These are phyloP conservation scores for Wickerhamiella vanderwaltii DNA, from an alignment of 805 yeast genomes.

Conservation along the genomic window DNA sequence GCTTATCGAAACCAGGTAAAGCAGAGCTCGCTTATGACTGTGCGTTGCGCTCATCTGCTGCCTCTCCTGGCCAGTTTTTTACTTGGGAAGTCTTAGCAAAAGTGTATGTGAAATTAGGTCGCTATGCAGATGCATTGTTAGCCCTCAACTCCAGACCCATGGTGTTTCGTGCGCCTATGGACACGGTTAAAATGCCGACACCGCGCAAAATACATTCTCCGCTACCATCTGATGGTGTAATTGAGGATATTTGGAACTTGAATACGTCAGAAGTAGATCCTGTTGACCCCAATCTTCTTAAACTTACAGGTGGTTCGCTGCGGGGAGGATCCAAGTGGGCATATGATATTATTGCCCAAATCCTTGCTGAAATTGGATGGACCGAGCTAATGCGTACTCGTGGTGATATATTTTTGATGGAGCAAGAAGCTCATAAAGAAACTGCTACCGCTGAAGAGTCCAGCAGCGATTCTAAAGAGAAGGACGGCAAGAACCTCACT, in stretches of 20 bases:
- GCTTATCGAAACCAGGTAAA: conserved; percentile 43
- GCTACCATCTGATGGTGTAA: conserved; percentile 42
- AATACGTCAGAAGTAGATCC: conserved; percentile 23
- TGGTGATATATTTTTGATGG: conserved; percentile 70
- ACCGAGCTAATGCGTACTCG: conserved; percentile 54
- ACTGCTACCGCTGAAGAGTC: too few relatives aligned
- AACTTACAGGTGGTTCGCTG: conserved; percentile 40
- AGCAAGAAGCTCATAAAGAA: conserved; percentile 41
- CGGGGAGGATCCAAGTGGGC: conserved; percentile 46
- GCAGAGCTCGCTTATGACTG: conserved; percentile 44
- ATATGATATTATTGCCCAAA: conserved; percentile 57
- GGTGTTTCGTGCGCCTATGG: conserved; percentile 38
- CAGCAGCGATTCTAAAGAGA: conserved; percentile 12
- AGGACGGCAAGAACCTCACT: conserved; percentile 14
- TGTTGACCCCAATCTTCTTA: conserved; percentile 37
- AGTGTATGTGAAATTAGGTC: conserved; percentile 43
- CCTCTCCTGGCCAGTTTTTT: conserved; percentile 65
- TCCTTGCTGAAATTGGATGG: conserved; percentile 72
- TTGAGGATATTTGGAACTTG: conserved; percentile 38
- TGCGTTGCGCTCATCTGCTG: conserved; percentile 47
- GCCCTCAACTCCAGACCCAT: conserved; percentile 69
- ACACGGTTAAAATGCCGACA: conserved; percentile 33
- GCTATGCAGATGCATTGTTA: conserved; percentile 48
- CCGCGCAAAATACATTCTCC: conserved; percentile 38
- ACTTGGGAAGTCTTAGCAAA: conserved; percentile 58